These are phyloP conservation scores for Termitomyces sp. DNA, from an alignment of 768 basidiomycete species.

Conservation along the genomic window DNA sequence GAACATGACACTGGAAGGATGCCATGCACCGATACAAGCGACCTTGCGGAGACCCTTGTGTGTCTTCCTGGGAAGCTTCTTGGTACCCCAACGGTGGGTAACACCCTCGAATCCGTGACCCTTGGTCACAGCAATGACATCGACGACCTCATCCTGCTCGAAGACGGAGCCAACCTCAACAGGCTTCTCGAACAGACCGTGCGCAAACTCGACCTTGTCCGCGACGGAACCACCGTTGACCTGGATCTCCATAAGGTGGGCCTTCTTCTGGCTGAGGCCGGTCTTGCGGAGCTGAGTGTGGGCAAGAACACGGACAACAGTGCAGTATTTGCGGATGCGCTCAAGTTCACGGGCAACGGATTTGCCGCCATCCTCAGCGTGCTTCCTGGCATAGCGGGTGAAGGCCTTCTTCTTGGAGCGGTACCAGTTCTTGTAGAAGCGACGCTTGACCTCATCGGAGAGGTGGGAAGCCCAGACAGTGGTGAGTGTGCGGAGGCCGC, in stretches of 20 bases:
- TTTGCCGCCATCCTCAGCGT: conserved; percentile 92
- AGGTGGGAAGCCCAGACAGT: conserved; percentile 99
- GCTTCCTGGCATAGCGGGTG: conserved; percentile 99
- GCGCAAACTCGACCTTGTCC: conserved; percentile 97
- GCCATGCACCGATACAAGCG: conserved; percentile 98
- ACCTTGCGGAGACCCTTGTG: conserved; percentile 99
- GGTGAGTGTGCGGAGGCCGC: conserved; percentile 96
- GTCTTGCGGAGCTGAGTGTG: conserved; percentile 99
- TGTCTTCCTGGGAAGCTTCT: conserved; percentile 97
- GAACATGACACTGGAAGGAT: conserved; percentile 99
- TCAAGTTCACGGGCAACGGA: conserved; percentile 93
- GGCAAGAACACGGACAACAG: conserved; percentile 97
- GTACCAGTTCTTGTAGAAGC: conserved; percentile 99
- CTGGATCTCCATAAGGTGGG: conserved; percentile 99
- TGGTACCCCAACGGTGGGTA: conserved; percentile 98
- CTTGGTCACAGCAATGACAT: conserved; percentile 97
- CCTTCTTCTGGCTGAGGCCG: conserved; percentile 97
- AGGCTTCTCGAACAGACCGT: conserved; percentile 94
- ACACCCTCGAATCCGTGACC: conserved; percentile 99
- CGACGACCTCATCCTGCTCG: conserved; percentile 95
- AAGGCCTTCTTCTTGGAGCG: conserved; percentile 99
- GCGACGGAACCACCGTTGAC: conserved; percentile 94
- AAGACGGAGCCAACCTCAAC: conserved; percentile 83
- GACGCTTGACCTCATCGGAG: conserved; percentile 95
- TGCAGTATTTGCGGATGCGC: conserved; percentile 99